These are phyloP conservation scores for Trichosporon sp. DNA, from an alignment of 1,284 basidiomycete species.

Conservation along the genomic window DNA sequence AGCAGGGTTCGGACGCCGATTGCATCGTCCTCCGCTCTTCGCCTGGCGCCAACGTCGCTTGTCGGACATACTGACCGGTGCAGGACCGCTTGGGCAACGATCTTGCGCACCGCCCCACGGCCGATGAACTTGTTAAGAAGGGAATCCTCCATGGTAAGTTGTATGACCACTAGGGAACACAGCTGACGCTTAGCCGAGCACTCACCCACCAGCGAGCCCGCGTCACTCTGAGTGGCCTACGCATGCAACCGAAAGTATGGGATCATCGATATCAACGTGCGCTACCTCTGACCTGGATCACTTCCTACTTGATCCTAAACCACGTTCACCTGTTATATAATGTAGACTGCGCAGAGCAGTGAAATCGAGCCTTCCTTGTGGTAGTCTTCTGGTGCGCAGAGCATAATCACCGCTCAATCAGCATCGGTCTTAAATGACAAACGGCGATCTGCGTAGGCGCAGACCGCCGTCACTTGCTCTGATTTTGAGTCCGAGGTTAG, in stretches of 20 bases:
- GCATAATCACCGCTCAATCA: neutral
- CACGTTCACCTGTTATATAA: neutral
- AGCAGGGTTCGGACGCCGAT: neutral
- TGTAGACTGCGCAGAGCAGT: neutral
- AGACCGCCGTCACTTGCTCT: neutral
- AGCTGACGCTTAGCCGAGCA: neutral
- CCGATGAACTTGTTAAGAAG: conserved; percentile 70
- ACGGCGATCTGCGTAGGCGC: neutral
- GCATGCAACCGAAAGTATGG: neutral
- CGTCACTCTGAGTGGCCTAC: neutral
- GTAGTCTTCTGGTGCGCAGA: neutral
- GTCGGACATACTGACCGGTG: neutral
- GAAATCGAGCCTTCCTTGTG: too few relatives aligned
- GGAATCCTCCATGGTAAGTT: conserved; percentile 67
- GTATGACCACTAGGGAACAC: neutral
- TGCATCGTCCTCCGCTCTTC: neutral
- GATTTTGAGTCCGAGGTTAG: neutral
- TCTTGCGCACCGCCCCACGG: conserved; percentile 66
- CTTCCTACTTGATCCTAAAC: neutral
- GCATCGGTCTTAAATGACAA: neutral
- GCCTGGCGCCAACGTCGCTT: neutral
- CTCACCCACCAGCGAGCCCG: neutral
- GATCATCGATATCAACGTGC: neutral
- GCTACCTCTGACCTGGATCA: neutral
- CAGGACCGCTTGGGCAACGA: conserved; percentile 72